These are phyloP conservation scores for Mycena alexandri DNA, from an alignment of 768 basidiomycete genomes.

Conservation along the genomic window DNA sequence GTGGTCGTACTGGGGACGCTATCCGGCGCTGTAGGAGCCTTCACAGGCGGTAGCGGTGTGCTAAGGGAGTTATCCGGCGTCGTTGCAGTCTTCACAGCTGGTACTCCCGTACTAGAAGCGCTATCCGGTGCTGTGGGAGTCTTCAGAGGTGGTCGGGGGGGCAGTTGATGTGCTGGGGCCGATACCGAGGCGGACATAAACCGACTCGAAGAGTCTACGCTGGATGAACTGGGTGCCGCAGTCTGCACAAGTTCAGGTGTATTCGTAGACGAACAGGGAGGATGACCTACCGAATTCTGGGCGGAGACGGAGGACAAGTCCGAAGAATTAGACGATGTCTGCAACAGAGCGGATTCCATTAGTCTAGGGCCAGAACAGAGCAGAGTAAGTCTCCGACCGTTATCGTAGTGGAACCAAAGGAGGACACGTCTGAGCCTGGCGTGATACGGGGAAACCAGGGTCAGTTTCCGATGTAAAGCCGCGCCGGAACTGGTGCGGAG, in stretches of 20 bases:
- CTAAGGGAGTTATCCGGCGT: too few species aligned
- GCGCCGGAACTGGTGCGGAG: neutral
- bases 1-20: neutral
- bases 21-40: neutral
- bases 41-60: neutral
- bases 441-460: slow-evolving; percentile 12
- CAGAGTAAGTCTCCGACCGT: slow-evolving; percentile 13
- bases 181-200: slow-evolving; percentile 14
- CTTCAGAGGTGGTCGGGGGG: neutral
- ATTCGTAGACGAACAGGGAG: neutral
- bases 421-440: slow-evolving; percentile 25
- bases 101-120: neutral
- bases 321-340: slow-evolving; percentile 17
- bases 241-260: slow-evolving; percentile 8
- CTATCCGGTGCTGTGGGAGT: slow-evolving; percentile 4
- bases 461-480: slow-evolving; percentile 35
- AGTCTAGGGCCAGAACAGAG: neutral
- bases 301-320: neutral
- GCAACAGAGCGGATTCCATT: neutral
- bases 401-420: slow-evolving; percentile 6
- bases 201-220: slow-evolving; percentile 9
- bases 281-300: slow-evolving; percentile 6
- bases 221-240: neutral
- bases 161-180: neutral
- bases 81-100: neutral